Evolutionary conservation across 441 rosid genomes (phyloP).

Genomic region (Eutrema salsugineum): DNA sequence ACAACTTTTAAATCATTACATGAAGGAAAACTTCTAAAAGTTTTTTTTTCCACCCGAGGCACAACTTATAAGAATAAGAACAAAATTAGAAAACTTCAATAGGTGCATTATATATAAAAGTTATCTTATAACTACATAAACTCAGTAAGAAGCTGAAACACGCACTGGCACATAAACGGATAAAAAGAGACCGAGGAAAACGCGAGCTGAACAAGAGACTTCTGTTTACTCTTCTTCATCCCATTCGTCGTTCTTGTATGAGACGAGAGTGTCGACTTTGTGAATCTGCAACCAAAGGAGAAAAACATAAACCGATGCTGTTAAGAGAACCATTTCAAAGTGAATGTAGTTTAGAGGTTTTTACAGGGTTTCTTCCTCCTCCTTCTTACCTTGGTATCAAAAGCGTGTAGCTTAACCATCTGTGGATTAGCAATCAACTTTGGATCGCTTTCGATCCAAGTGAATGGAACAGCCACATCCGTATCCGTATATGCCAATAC

Average conservation of each 20-base stretch:
- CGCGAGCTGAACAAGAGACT: not conserved
- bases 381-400: slow-evolving; percentile 79
- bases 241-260: slow-evolving; percentile 96
- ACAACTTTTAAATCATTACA: no score
- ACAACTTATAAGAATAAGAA: no score
- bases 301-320: not conserved
- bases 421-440: slow-evolving; percentile 93
- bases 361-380: not conserved
- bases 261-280: slow-evolving; percentile 94
- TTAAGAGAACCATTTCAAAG: not conserved
- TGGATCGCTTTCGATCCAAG: slow-evolving; percentile 94
- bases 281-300: slow-evolving; percentile 60
- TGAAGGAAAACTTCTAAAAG: no score
- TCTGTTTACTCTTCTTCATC: slow-evolving; percentile 60
- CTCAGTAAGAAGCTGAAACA: no score
- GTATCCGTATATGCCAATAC: slow-evolving; percentile 85
- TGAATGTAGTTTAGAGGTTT: not conserved
- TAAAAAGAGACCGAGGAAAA: no score
- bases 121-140: no score
- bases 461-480: slow-evolving; percentile 87
- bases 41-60: no score
- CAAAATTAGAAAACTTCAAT: no score
- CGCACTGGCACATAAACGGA: no score
- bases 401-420: slow-evolving; percentile 95
- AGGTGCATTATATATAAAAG: no score